phyloP scores from a whole-genome alignment of 345 rosid species.

The Euclidium syriacum region DNA sequence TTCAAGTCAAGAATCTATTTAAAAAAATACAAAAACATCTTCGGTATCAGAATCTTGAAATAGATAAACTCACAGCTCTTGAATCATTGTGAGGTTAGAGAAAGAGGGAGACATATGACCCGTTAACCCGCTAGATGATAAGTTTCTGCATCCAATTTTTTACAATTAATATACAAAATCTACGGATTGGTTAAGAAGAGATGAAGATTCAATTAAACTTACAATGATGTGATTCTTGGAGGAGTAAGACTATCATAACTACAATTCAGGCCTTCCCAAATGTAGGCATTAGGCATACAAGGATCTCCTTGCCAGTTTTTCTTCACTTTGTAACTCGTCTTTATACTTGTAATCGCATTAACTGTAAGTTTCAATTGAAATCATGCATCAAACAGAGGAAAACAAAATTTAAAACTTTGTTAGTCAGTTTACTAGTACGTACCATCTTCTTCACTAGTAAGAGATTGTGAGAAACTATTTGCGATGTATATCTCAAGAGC shows the following conservation, averaged over 20 bases:
- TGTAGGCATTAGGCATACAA: conserved; percentile 27
- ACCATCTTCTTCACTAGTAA: conserved; percentile 34
- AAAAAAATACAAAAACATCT: background rate
- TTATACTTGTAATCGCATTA: conserved; percentile 35
- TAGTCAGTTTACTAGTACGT: background rate
- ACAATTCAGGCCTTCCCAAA: conserved; percentile 43
- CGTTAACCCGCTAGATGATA: conserved; percentile 33
- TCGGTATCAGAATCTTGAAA: background rate
- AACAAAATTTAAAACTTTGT: background rate
- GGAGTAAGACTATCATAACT: conserved; percentile 14
- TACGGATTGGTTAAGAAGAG: background rate
- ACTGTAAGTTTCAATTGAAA: conserved; percentile 3
- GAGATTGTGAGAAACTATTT: conserved; percentile 9
- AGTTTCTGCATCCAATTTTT: conserved; percentile 18
- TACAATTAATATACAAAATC: background rate
- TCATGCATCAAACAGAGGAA: conserved; percentile 4
- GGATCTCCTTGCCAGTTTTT: conserved; percentile 57
- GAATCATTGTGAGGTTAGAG: conserved; percentile 31
- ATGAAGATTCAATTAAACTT: conserved; percentile 5
- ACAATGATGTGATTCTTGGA: conserved; percentile 44
- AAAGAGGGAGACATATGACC: conserved; percentile 29
- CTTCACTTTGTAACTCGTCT: conserved; percentile 28
- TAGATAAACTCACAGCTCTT: conserved; percentile 37
- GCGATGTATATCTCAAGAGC: conserved; percentile 28
- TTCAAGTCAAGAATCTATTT: background rate